Evolutionary conservation across 306 rosid genomes (phyloP), one percentile per base, ranked within the genome.

Genomic region (Dryas drummondii): DNA sequence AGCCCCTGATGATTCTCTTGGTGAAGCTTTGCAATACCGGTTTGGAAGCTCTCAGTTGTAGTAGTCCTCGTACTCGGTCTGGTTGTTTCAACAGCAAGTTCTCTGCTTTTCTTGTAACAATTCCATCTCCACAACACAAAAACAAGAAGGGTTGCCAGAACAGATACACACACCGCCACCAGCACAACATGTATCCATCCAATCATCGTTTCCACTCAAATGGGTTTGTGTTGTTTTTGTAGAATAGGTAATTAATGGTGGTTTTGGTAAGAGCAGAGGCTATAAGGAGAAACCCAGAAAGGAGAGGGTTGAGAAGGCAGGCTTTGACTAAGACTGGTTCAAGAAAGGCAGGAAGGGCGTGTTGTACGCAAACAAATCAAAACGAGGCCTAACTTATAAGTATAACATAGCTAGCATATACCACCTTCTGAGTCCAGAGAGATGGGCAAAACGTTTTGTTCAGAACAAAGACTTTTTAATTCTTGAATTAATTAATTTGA

Each of bases 291-390:
- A 59, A 19, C 22, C 16, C 6, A 19, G 78, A 62, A 14, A 54
- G 68, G 44, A 72, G 66, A 44, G 78, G 55, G 41, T 37, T 47
- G 47, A 13, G 64, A 16, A 75, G 80, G 81, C 49, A 79, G 78
- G 87, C 86, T 93, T 83, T 81, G 91, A 83, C 86, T 54, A 42
- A 9, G 90, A 81, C 83, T 80, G 42, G 83, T 82, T 93, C 85
- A 87, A 81, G 76, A 76, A 86, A 78, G 87, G 86, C 75, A 79
- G 70, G 88, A 70, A 60, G 11, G 22, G 71, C 64, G 15, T 26
- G 54, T 61, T 16, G 67, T 48, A 5, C 5, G 37, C 2, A 70
- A 74, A 26, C 42, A 8, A 61, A 61, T 44, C 49, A 26, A 48
- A 63, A 73, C 70, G 37, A 55, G 69, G 62, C 37, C 37, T 32